Evolutionary conservation across 345 rosid genomes (phyloP).

Genomic region (Firmiana major): DNA sequence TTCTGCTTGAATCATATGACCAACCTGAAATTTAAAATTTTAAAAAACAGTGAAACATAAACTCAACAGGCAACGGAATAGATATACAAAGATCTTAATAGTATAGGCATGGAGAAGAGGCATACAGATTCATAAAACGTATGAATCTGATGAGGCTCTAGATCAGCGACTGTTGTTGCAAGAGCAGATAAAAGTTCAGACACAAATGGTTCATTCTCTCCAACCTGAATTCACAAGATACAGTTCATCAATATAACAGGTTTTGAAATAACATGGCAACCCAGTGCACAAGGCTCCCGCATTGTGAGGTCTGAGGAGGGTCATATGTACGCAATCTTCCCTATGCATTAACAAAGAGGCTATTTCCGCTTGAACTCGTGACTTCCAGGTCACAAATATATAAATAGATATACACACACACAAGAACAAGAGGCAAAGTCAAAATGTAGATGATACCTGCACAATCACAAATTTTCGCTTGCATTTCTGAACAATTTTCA

Average conservation of each 20-base stretch:
- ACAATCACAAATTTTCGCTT: constrained; percentile 89
- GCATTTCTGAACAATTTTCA: constrained; percentile 99
- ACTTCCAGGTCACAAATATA: too few species aligned
- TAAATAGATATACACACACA: not conserved
- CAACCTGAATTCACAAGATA: constrained; percentile 59
- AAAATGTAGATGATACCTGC: constrained; percentile 50
- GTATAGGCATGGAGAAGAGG: constrained; percentile 1
- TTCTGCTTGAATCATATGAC: constrained; percentile 98
- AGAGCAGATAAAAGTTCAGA: constrained; percentile 95
- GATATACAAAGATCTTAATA: constrained; percentile 7
- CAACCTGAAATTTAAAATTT: constrained; percentile 52
- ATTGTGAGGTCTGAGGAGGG: too few species aligned
- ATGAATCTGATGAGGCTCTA: constrained; percentile 98
- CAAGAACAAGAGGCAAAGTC: not conserved
- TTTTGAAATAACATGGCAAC: not conserved
- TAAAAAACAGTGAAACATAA: not conserved
- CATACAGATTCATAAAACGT: constrained; percentile 95
- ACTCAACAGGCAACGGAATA: not conserved
- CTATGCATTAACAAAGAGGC: too few species aligned
- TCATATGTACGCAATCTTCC: too few species aligned
- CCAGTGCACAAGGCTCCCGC: too few species aligned
- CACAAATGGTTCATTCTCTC: constrained; percentile 95
- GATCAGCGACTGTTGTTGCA: constrained; percentile 92
- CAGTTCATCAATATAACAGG: not conserved
- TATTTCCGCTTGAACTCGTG: too few species aligned